Evolutionary conservation across 148 eudicot genomes (phyloP).

Genomic region (Rhododendron williamsianum): DNA sequence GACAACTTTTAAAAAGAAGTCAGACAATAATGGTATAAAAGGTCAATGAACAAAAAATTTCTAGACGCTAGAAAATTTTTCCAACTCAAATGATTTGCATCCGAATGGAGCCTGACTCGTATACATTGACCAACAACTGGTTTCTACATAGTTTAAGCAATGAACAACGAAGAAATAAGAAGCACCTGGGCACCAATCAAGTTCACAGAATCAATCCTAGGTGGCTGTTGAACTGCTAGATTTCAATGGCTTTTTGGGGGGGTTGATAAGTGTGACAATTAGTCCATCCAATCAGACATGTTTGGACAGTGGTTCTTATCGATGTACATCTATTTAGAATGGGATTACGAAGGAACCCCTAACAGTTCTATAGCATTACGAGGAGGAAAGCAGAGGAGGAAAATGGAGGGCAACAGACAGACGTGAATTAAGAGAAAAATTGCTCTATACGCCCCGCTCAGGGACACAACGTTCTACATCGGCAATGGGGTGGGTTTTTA

Average conservation of each 20-base stretch:
- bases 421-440: background rate
- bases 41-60: background rate
- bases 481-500: background rate
- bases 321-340: background rate
- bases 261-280: background rate
- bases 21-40: background rate
- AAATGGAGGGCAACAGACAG: background rate
- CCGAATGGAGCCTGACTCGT: background rate
- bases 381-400: background rate
- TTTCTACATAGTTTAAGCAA: background rate
- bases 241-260: background rate
- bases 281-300: background rate
- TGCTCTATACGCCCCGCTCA: background rate
- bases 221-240: background rate
- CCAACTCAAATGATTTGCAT: background rate
- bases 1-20: background rate
- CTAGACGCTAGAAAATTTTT: background rate
- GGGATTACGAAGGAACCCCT: background rate
- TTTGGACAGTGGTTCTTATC: background rate
- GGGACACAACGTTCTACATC: background rate
- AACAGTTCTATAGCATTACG: background rate
- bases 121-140: background rate
- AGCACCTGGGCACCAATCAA: background rate
- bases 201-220: background rate
- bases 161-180: background rate